Conservation (phyloP, 345 rosid genomes). For the Citrus inodora region DNA sequence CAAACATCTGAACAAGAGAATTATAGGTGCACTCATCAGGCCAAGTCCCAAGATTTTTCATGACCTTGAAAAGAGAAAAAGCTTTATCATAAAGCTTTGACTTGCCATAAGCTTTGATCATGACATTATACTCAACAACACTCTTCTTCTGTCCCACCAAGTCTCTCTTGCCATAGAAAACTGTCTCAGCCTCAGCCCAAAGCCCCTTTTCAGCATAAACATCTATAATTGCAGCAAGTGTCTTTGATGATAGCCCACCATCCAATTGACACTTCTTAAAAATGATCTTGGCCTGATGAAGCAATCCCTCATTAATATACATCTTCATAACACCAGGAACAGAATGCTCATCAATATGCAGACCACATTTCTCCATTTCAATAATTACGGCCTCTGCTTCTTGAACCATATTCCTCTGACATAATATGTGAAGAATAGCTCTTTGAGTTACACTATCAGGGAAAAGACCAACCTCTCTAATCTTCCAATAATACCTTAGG, state of each 20-base stretch:
- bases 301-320: conserved; percentile 57
- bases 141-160: conserved; percentile 44
- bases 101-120: conserved; percentile 94
- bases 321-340: conserved; percentile 69
- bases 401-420: conserved; percentile 60
- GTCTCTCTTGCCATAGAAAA: conserved; percentile 53
- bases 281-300: conserved; percentile 45
- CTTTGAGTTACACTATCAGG: conserved; percentile 74
- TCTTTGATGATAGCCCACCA: conserved; percentile 48
- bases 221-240: conserved; percentile 68
- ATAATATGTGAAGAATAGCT: conserved; percentile 69
- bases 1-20: conserved; percentile 77
- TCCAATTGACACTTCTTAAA: conserved; percentile 45
- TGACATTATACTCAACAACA: conserved; percentile 72
- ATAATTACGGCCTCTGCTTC: conserved; percentile 61
- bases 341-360: conserved; percentile 65
- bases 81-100: conserved; percentile 81
- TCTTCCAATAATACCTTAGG: conserved; percentile 53
- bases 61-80: conserved; percentile 60
- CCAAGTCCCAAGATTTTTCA: conserved; percentile 87
- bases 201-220: conserved; percentile 73
- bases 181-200: conserved; percentile 79
- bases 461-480: conserved; percentile 67
- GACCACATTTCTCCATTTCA: conserved; percentile 53
- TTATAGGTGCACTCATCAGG: conserved; percentile 86